phyloP scores from a whole-genome alignment of 1,284 basidiomycete genomes.

The Trametes versicolor region DNA sequence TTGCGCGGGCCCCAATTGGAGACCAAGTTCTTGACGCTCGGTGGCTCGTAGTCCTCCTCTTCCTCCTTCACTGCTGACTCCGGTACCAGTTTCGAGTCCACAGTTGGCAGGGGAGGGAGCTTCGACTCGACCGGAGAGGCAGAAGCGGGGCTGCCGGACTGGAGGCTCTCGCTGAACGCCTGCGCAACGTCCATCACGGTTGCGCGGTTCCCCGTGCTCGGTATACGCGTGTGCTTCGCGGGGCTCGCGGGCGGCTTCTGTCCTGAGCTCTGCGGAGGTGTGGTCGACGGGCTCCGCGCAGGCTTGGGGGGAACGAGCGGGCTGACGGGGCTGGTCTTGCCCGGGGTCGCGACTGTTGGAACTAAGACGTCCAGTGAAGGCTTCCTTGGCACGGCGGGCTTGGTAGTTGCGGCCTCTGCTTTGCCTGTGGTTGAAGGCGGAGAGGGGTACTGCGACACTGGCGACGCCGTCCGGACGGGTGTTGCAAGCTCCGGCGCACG shows the following conservation, averaged over 20 bases:
- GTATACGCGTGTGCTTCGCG: conserved; percentile 60
- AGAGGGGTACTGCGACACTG: conserved; percentile 22
- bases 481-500: conserved; percentile 10
- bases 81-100: conserved; percentile 3
- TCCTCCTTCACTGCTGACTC: conserved; percentile 13
- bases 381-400: conserved; percentile 21
- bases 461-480: conserved; percentile 17
- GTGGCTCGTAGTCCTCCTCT: conserved; percentile 32
- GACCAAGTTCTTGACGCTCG: conserved; percentile 39
- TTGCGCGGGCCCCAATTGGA: conserved; percentile 37
- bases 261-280: conserved; percentile 28
- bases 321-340: conserved; percentile 25
- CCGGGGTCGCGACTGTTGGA: background rate
- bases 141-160: conserved; percentile 16
- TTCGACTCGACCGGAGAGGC: conserved; percentile 18
- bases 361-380: conserved; percentile 26
- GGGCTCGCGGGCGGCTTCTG: conserved; percentile 40
- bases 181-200: conserved; percentile 83
- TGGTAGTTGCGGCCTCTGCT: conserved; percentile 6
- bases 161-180: conserved; percentile 54
- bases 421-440: conserved; percentile 26
- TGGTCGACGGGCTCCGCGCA: conserved; percentile 22
- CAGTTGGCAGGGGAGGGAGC: conserved; percentile 15
- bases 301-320: conserved; percentile 22
- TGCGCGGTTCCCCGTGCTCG: conserved; percentile 73